A percentile compares a stretch with the other conserved stretches of the same genome.
These are phyloP conservation scores for Boletus pseudopeckii DNA, from an alignment of 768 basidiomycete species.

Conservation along the genomic window DNA sequence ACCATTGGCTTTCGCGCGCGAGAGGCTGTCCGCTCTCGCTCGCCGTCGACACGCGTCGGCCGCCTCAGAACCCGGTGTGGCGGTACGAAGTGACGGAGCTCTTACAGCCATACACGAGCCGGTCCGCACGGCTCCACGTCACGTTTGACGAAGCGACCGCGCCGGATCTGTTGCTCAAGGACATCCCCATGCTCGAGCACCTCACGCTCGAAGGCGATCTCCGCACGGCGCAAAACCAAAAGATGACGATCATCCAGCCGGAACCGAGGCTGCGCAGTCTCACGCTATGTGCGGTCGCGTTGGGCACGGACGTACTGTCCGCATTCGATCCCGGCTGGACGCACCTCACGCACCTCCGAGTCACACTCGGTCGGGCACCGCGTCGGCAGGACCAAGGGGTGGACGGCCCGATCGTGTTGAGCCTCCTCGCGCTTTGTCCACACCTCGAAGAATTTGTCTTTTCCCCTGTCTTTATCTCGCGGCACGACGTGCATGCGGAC, in stretches of 20 bases:
- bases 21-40: slow-evolving; percentile 19
- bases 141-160: slow-evolving; percentile 8
- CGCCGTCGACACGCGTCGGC: slow-evolving; percentile 14
- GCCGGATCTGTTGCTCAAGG: slow-evolving; percentile 13
- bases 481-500: not conserved
- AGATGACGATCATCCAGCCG: slow-evolving; percentile 8
- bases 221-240: not conserved
- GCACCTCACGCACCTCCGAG: slow-evolving; percentile 13
- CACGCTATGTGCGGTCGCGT: slow-evolving; percentile 3
- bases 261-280: slow-evolving; percentile 11
- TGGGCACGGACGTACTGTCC: not conserved
- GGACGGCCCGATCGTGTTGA: not conserved
- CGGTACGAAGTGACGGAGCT: slow-evolving; percentile 21
- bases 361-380: not conserved
- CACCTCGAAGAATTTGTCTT: slow-evolving; percentile 12
- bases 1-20: slow-evolving; percentile 22
- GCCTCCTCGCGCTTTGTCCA: slow-evolving; percentile 19
- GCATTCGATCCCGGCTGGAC: slow-evolving; percentile 13
- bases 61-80: slow-evolving; percentile 18
- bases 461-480: slow-evolving; percentile 5
- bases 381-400: not conserved
- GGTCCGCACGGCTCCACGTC: slow-evolving; percentile 8
- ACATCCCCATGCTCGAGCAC: slow-evolving; percentile 19
- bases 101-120: slow-evolving; percentile 19
- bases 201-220: slow-evolving; percentile 14